Evolutionary conservation across 495 filamentous ascomycete species (phyloP).

Genomic region (Parmelia sp.): DNA sequence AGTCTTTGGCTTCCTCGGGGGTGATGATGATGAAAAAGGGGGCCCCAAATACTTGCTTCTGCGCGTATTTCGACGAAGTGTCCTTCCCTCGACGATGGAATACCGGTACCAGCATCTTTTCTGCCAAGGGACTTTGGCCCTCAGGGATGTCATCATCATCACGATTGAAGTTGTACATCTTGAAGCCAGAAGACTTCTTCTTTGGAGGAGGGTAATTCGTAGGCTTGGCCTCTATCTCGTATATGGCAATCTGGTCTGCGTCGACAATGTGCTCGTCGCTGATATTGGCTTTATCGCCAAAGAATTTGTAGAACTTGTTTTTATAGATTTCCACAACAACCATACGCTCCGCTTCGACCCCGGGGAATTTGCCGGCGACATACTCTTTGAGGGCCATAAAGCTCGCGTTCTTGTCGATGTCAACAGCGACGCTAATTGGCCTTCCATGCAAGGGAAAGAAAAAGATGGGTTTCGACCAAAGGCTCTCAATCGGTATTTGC

Average conservation of each 20-base stretch:
- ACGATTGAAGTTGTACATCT: constrained; percentile 37
- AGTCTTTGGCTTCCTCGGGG: constrained; percentile 54
- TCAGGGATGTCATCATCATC: constrained; percentile 52
- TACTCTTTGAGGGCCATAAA: constrained; percentile 70
- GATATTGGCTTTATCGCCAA: constrained; percentile 58
- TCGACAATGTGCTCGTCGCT: constrained; percentile 58
- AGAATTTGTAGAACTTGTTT: constrained; percentile 74
- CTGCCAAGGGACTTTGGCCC: constrained; percentile 58
- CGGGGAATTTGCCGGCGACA: constrained; percentile 57
- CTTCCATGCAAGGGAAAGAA: constrained; percentile 62
- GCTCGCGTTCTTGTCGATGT: constrained; percentile 75
- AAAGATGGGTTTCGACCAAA: constrained; percentile 64
- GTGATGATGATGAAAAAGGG: constrained; percentile 57
- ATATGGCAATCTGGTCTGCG: constrained; percentile 63
- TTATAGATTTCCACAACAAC: constrained; percentile 75
- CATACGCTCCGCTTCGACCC: constrained; percentile 48
- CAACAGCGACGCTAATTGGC: constrained; percentile 71
- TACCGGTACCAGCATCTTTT: constrained; percentile 71
- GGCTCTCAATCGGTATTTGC: constrained; percentile 76
- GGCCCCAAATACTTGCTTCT: constrained; percentile 42
- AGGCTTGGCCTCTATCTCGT: constrained; percentile 71
- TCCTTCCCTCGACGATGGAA: constrained; percentile 57
- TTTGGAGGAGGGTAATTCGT: constrained; percentile 62
- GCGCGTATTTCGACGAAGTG: constrained; percentile 41
- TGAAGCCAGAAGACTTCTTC: constrained; percentile 41